These are phyloP conservation scores for Macrolepiota fuliginosa DNA, from an alignment of 768 basidiomycete species.

Conservation along the genomic window DNA sequence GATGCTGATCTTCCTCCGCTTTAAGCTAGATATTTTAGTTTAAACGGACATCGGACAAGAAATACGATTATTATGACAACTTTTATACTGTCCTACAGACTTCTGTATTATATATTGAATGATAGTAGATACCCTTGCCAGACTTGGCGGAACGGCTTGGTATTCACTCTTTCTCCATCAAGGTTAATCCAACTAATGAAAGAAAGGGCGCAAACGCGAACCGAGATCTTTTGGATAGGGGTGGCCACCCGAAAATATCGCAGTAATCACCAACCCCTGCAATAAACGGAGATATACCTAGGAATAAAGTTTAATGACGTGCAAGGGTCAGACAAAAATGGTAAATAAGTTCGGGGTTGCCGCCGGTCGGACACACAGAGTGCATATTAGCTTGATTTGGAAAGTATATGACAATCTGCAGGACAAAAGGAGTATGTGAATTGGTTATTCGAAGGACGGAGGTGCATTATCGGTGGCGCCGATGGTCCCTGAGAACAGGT, in stretches of 20 bases:
- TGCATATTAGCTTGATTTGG: background rate
- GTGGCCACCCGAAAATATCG: background rate
- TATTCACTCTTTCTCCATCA: background rate
- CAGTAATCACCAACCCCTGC: background rate
- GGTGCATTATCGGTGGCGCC: background rate
- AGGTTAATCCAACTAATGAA: background rate
- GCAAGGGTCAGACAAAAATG: background rate
- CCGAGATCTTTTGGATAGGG: no score
- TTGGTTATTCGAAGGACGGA: background rate
- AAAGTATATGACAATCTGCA: background rate
- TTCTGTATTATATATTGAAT: background rate
- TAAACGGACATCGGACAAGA: background rate
- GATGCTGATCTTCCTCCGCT: conserved; percentile 3
- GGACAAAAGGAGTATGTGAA: background rate
- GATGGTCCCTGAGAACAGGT: background rate
- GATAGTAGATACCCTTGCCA: background rate
- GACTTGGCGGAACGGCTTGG: background rate
- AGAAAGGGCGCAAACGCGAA: background rate
- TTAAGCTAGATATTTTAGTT: background rate
- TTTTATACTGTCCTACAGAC: background rate
- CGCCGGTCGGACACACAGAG: no score
- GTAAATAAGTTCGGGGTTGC: background rate
- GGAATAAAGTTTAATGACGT: background rate
- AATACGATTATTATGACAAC: background rate
- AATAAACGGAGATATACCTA: background rate